Base-by-base conservation (phyloP, 306 rosid species). In the Lablab purpureus region DNA sequence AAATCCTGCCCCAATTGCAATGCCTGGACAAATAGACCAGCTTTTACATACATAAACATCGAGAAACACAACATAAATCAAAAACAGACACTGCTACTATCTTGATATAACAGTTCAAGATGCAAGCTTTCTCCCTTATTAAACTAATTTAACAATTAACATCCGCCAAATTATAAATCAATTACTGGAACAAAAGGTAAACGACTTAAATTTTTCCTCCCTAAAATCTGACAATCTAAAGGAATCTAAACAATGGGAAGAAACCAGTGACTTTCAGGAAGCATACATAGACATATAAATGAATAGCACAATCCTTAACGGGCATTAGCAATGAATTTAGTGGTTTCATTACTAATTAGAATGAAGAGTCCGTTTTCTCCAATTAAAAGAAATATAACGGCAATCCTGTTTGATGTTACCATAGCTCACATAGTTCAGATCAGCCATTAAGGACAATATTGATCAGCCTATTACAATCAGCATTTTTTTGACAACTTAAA, bases 1-100 rank as follows among this genome's bases (percentile, higher is more conserved):
- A 89, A 72, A 64, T 93, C 99, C 81, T 93, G 99, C 69, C 93
- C 96, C 88, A 96, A 84, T 88, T 90, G 99, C 90, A 93, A 84
- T 67, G 98, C 99, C 99, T 96, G 75, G 28, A 85, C 19, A 85
- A 72, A 71, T 52, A 74, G 23, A 36, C 50, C 55, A 32, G 37
- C 74, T 6, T 23, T 34, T 45, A 22, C 8, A 3, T 22, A 11
- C 7, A 43, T 55, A 52, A 76, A 54, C 46, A 62, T 41, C 18
- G 54, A 30, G 25, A 25, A 55, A 41, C 15, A 15, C 62, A 65
- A 40, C 30, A 25, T 76, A 59, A 78, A 46, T 41, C 27, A 65
- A 28, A 56, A 3, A 32, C 28, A 32, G 59, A 13, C 14, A 58
- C 47, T 7, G n/a, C 47, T 58, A 74, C 37, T 40, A 25, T 27